These are phyloP conservation scores for Nigrograna mackinnonii DNA, from an alignment of 2,329 filamentous ascomycete genomes.

Conservation along the genomic window DNA sequence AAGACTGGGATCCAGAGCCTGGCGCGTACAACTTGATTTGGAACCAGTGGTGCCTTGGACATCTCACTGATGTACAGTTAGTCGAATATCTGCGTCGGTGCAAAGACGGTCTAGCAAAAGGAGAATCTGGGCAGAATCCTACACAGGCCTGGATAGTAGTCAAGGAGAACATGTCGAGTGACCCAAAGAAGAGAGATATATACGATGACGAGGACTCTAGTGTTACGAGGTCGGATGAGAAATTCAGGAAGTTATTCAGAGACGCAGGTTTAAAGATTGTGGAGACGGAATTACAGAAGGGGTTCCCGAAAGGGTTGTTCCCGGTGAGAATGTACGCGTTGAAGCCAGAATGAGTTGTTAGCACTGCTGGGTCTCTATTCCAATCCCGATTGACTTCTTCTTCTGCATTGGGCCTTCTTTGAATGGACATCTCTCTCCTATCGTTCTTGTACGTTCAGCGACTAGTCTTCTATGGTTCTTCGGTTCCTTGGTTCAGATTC, in stretches of 20 bases:
- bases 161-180: conserved; percentile 76
- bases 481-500: too few species aligned
- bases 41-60: conserved; percentile 88
- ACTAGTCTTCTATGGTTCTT: too few species aligned
- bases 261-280: conserved; percentile 67
- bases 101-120: conserved; percentile 48
- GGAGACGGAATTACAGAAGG: conserved; percentile 48
- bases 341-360: conserved; percentile 50
- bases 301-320: conserved; percentile 70
- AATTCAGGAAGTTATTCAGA: conserved; percentile 71
- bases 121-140: conserved; percentile 3
- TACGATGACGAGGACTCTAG: conserved; percentile 78
- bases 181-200: conserved; percentile 60
- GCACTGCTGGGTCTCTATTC: too few species aligned
- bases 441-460: too few species aligned
- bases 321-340: conserved; percentile 81
- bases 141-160: conserved; percentile 64
- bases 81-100: conserved; percentile 68
- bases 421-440: too few species aligned
- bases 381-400: too few species aligned
- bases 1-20: conserved; percentile 64
- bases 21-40: conserved; percentile 77
- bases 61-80: conserved; percentile 76
- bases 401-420: too few species aligned
- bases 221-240: conserved; percentile 75